Evolutionary conservation across 176 grass and related monocot species (phyloP), one percentile per base, ranked within the genome.

Genomic region (Rhynchospora pubera): DNA sequence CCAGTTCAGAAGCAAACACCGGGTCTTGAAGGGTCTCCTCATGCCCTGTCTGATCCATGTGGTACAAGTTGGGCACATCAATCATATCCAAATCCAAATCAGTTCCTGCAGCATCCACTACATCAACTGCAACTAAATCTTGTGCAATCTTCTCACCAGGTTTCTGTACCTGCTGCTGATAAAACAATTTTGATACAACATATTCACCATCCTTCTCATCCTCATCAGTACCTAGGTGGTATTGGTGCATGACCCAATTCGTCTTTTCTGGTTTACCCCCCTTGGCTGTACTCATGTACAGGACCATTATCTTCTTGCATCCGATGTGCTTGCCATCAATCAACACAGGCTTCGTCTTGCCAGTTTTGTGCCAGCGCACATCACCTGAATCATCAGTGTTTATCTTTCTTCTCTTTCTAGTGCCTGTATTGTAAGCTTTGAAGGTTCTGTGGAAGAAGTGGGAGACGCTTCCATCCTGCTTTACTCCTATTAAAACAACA

Each of bases 211-310:
- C 89, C 80, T 85, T 85, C 76, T 98, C 92, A 89, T 98, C 96
- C 86, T 98, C 96, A 5, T 86, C 92, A 34, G 79, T 93, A 61
- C 96, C 96, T 16, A 98, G 85, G 57, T 98, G 92, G 77, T 95
- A 93, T 78, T 98, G 96, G 83, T 98, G 96, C 79, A 95, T 98
- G 63, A 98, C 96, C 96, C 96, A 98, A 76, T 95, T 98, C 43
- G 96, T 95, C 66, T 98, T 98, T 77, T 91, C 89, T 23, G 92
- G 58, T 80, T 93, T 95, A 2, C 72, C 96, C 62, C 92, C 89
- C 79, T 88, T 94, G n/a, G 64, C 65, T 24, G 63, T 81, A 78
- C 89, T 98, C 52, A 91, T 87, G 84, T 98, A 98, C 11, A 98
- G 84, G 24, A 98, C 91, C 96, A 98, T 91, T 84, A 98, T 90